Percentiles rank a stretch among this genome's conserved stretches.
phyloP scores from a whole-genome alignment of 495 filamentous ascomycete genomes.

The Xylaria venustula region DNA sequence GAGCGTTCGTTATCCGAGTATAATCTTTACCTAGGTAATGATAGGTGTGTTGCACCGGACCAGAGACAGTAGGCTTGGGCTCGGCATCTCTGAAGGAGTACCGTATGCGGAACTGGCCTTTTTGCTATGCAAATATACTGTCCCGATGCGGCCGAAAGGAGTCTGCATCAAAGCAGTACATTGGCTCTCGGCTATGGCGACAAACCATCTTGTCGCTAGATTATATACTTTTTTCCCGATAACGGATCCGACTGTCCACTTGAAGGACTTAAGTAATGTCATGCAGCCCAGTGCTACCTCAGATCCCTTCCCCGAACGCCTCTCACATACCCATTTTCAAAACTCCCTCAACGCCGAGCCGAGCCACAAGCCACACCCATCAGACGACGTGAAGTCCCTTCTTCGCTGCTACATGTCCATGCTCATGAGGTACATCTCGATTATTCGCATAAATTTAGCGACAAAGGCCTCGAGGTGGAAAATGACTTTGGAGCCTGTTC shows the following conservation, averaged over 20 bases:
- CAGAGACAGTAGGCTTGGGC: background rate
- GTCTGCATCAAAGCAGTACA: background rate
- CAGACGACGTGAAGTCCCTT: background rate
- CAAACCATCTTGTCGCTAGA: background rate
- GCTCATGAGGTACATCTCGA: slow-evolving; percentile 89
- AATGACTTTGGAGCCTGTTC: slow-evolving; percentile 88
- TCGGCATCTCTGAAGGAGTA: background rate
- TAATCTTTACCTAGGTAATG: slow-evolving; percentile 1
- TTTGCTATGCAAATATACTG: background rate
- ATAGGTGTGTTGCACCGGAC: background rate
- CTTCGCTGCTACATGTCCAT: slow-evolving; percentile 61
- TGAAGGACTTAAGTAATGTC: background rate
- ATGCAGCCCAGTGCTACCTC: background rate
- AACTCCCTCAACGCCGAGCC: slow-evolving; percentile 10
- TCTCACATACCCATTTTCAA: background rate
- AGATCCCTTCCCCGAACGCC: background rate
- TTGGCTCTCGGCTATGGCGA: slow-evolving; percentile 10
- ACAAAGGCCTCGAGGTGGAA: slow-evolving; percentile 99
- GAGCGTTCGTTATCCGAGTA: background rate
- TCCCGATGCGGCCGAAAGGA: background rate
- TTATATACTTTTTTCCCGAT: slow-evolving; percentile 5
- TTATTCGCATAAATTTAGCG: slow-evolving; percentile 94
- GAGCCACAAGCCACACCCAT: background rate
- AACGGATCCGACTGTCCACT: background rate
- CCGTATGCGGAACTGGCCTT: background rate